phyloP scores from a whole-genome alignment of 2,329 filamentous ascomycete species.

The Xylariaceae sp. region DNA sequence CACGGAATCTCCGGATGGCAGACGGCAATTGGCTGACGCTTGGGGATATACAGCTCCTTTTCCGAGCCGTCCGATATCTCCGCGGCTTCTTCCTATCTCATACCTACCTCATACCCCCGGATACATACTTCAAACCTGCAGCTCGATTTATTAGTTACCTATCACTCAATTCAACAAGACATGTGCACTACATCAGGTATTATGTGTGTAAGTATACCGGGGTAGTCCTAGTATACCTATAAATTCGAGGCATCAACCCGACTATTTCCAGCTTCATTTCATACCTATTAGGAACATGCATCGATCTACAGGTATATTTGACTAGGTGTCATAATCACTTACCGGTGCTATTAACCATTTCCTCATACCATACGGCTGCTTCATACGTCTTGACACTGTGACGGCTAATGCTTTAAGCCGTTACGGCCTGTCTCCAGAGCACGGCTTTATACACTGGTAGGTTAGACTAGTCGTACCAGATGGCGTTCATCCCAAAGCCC shows the following conservation, averaged over 20 bases:
- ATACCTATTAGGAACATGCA: too few relatives aligned
- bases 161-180: too few relatives aligned
- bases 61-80: neutral
- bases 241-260: too few relatives aligned
- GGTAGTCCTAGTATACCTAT: too few relatives aligned
- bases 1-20: neutral
- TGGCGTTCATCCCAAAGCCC: constrained; percentile 96
- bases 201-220: too few relatives aligned
- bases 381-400: neutral
- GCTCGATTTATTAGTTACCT: neutral
- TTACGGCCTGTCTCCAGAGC: neutral
- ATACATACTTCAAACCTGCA: too few relatives aligned
- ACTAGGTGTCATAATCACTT: too few relatives aligned
- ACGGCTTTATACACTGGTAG: neutral
- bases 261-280: too few relatives aligned
- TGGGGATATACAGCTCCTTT: neutral
- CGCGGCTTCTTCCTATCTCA: neutral
- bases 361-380: neutral
- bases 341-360: neutral
- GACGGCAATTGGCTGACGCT: neutral
- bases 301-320: too few relatives aligned
- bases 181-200: too few relatives aligned
- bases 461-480: constrained; percentile 76
- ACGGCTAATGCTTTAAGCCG: neutral
- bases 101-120: too few relatives aligned